Base-by-base conservation (phyloP, 106 monocot species). In the Agapanthus africanus region DNA sequence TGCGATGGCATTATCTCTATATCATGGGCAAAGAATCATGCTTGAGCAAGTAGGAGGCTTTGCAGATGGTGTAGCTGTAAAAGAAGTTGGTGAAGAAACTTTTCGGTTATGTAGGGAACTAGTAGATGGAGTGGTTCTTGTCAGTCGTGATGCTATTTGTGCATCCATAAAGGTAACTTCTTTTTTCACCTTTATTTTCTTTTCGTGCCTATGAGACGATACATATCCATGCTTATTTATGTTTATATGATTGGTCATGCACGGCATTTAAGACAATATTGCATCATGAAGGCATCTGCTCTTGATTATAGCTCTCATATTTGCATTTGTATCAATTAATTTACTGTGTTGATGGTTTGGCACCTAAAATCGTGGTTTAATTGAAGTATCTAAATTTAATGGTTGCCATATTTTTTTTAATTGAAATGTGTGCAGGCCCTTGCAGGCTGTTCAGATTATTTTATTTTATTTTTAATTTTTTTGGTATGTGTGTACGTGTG, bases 51-150 rank as follows among this genome's bases (percentile, higher is more conserved):
- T 93, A 15, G 99, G 99, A 67, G 90, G 93, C 14, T 99, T 99
- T 85, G 99, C 90, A 36, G 93, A 99, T 81, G 99, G 99, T 79
- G 99, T 99, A 66, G 99, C 99, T 73, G 92, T 99, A 6, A 99
- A 93, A 83, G 81, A 71, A 34, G 93, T 99, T 67, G 99, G 99
- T 32, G 87, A 99, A 72, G 99, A 93, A 76, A 93, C 99, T 10
- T 99, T 89, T 32, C 87, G 90, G 46, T 67, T 99, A 41, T 99
- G 93, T 75, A 73, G 87, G 41, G 85, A 87, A 30, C 69, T 93
- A 15, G 70, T 99, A 38, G 99, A 99, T 81, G 99, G 99, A 7
- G 77, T 99, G 33, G 99, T 99, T 77, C 87, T 99, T 71, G 93
- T 99, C 57, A 85, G 79, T 33, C 90, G 99, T 83, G 99, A 99